Evolutionary conservation across 169 alveolate species (phyloP), one percentile per base, ranked within the genome.

Genomic region (Plasmodium billcollinsi): DNA sequence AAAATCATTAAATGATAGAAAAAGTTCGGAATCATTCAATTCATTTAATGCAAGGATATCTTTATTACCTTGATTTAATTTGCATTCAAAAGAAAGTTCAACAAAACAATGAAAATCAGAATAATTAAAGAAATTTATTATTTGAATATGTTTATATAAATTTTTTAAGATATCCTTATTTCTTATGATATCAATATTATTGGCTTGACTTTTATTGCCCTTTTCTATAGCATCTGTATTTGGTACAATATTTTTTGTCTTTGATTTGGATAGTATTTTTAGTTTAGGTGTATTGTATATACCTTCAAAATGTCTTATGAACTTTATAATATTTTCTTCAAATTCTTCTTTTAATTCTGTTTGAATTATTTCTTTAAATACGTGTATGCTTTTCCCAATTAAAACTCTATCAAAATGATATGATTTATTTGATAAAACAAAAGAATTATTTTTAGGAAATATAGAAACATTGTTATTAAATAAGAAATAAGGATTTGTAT

Each of bases 401-500:
- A 78, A 45, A 65, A 78, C 89, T 71, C 61, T 67, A 56, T 78
- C 78, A 78, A 78, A 78, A 49, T 65, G 50, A 65, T 78, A 78
- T 18, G 54, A 4, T n/a, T 52, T 78, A 65, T 78, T 45, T 12
- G 71, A 65, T 43, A 78, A 29, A 9, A 78, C 54, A 52, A 78
- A 78, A 49, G 72, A 65, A 15, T 78, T 78, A 65, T 47, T 65
- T 66, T 56, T 54, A 43, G 14, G 29, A 78, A 33, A 49, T 70
- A 78, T 49, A n/a, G 75, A 58, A 49, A 78, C 89, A 59, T 52
- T 78, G 49, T 78, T 78, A 21, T 63, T 67, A 52, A 78, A 78
- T 78, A 78, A 52, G 76, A 78, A 78, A 33, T 78, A 78, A 20
- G 89, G 89, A 50, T 78, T 78, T n/a, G 89, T 65, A 43, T 59